Base-by-base conservation (phyloP, 1,284 basidiomycete genomes). In the Schizopora paradoxa region DNA sequence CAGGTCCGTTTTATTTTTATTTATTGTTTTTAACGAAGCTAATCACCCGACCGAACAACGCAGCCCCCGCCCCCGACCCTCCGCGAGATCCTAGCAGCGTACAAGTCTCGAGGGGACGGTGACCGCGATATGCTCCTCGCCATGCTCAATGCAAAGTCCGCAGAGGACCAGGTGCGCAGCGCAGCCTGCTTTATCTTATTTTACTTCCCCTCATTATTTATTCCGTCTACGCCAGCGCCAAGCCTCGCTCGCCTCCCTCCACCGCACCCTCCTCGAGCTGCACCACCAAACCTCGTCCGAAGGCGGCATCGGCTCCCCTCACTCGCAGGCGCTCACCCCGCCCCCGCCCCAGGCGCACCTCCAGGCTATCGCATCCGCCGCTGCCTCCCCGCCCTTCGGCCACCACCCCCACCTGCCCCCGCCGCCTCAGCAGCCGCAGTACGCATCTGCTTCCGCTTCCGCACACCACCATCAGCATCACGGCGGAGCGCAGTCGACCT, bases 71-170 rank as follows among this genome's bases (percentile, higher is more conserved):
- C 91, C 1, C 89, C 91, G 0, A 82, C 71, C 51, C 71, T 94
- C 40, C 77, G 85, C 41, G 88, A 91, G 56, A 91, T 94, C 32
- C 79, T 94, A 23, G 74, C 77, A 35, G 90, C 91, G 11, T 94
- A 92, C 69, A 76, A 77, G 52, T 66, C 77, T 32, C 86, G 82
- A 56, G 91, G 91, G 48, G 87, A 92, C 54, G 91, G 89, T 38
- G 91, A 94, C 72, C 75, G 90, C 31, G 89, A 92, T 46, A 84
- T 92, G 77, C 72, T 94, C 21, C 73, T 93, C 39, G 79, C 87
- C 54, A 87, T 94, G 74, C 71, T 94, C 43, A 88, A 84, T 52
- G 90, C 91, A 61, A 93, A 94, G 69, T 78, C 81, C 50, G 82
- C 90, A 19, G 91, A 94, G 62, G 91, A 94, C 62, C 86, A 92